These are phyloP conservation scores for Eutreptiella sp. DNA, from an alignment of 208 protist species.

Conservation along the genomic window DNA sequence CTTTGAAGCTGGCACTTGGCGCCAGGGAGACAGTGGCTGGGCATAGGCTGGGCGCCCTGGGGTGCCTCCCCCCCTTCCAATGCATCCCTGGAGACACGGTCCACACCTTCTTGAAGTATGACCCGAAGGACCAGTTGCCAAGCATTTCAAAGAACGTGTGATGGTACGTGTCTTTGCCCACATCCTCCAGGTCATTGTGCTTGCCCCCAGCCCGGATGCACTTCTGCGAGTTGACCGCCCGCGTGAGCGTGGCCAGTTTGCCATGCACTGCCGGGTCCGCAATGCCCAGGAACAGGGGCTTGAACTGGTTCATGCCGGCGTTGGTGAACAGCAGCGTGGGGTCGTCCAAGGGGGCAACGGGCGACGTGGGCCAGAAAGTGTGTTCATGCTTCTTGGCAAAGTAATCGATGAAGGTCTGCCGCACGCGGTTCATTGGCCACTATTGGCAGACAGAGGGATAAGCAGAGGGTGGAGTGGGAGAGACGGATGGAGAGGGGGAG, in stretches of 20 bases:
- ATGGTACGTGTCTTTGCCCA: slow-evolving; percentile 81
- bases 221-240: slow-evolving; percentile 77
- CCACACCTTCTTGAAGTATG: slow-evolving; percentile 86
- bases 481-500: too few relatives aligned
- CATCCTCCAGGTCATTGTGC: slow-evolving; percentile 84
- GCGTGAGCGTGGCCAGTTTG: slow-evolving; percentile 48
- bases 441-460: too few relatives aligned
- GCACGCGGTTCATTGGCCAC: slow-evolving; percentile 37
- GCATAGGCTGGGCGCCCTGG: too few relatives aligned
- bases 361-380: slow-evolving; percentile 46
- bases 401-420: slow-evolving; percentile 56
- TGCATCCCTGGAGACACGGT: too few relatives aligned
- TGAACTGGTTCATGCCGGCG: slow-evolving; percentile 65
- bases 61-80: too few relatives aligned
- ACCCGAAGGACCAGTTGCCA: slow-evolving; percentile 80
- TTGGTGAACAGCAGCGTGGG: slow-evolving; percentile 80
- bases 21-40: too few relatives aligned
- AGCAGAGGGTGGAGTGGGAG: too few relatives aligned
- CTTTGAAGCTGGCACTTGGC: too few relatives aligned
- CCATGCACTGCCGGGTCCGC: slow-evolving; percentile 46
- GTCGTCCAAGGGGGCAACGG: slow-evolving; percentile 69
- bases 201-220: slow-evolving; percentile 87
- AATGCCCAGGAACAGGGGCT: slow-evolving; percentile 71
- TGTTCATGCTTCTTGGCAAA: slow-evolving; percentile 54
- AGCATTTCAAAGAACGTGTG: slow-evolving; percentile 91